Base-by-base conservation (phyloP, 2,329 filamentous ascomycete species). In the Capronia americana region DNA sequence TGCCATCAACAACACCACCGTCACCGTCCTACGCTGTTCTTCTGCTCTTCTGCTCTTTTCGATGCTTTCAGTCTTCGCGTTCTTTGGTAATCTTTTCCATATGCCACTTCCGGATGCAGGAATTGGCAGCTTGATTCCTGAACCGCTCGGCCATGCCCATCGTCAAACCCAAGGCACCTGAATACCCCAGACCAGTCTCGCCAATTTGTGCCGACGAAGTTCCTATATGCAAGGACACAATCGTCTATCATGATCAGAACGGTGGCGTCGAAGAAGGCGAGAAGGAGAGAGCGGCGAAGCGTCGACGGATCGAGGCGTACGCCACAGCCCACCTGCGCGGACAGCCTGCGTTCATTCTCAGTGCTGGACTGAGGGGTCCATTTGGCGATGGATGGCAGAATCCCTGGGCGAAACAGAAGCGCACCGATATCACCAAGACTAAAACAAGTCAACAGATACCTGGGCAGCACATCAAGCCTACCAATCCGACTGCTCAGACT, bases 331-430 rank as follows among this genome's bases (percentile, higher is more conserved):
- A 83, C 72, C 72, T 82, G 46, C 72, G 78, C 38, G 81, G 81
- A 28, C 73, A 75, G 30, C 75, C 76, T 17, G 72, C 81, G 10
- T 82, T 81, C 63, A 83, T 84, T 53, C 72, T 80, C 11, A 81
- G 78, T 5, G 81, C 82, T 12, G 76, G 77, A 8, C 73, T 84
- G 23, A 77, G 74, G 51, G 82, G 82, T 0, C 81, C 81, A 1
- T 80, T 84, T 34, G 76, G 79, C 4, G 66, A 76, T 26, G 76
- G 71, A 28, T 84, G 82, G 82, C 68, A 70, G 4, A 83, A 83
- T 69, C 82, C 81, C 1, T 83, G 82, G 82, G 55, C 62, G 1
- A 58, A 38, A 44, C 57, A 24, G 56, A 77, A 76, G 57, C 64
- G 71, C 2, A 57, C 65, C 54, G 7, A 68, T 2, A 57, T 65